A percentile compares a stretch with the other conserved stretches of the same genome.
phyloP scores from a whole-genome alignment of 108 stramenopile genomes.

The Cylindrotheca closterium region DNA sequence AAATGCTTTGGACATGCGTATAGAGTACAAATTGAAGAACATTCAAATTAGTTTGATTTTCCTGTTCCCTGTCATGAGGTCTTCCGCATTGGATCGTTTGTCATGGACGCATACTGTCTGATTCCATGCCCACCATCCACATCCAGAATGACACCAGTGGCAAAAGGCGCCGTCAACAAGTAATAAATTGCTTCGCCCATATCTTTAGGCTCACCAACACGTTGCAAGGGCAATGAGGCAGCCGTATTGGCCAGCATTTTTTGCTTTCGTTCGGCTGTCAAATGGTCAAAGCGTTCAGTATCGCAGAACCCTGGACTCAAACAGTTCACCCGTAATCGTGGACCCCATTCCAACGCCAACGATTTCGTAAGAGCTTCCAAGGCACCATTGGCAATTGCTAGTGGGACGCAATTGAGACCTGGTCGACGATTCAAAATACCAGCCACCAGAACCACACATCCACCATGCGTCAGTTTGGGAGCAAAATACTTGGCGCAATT shows the following conservation, averaged over 20 bases:
- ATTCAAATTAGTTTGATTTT: too few relatives aligned
- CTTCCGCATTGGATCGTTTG: neutral
- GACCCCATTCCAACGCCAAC: slow-evolving; percentile 67
- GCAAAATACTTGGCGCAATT: slow-evolving; percentile 61
- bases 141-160: slow-evolving; percentile 60
- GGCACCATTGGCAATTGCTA: slow-evolving; percentile 65
- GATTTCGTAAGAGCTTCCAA: slow-evolving; percentile 64
- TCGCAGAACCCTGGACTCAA: slow-evolving; percentile 71
- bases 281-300: slow-evolving; percentile 71
- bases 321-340: slow-evolving; percentile 58
- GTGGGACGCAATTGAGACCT: slow-evolving; percentile 59
- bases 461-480: slow-evolving; percentile 35
- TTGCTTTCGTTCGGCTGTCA: slow-evolving; percentile 38
- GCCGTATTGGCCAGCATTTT: slow-evolving; percentile 63
- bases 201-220: slow-evolving; percentile 49
- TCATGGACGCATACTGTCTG: slow-evolving; percentile 37
- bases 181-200: slow-evolving; percentile 73
- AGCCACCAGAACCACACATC: slow-evolving; percentile 49
- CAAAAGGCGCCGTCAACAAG: slow-evolving; percentile 47
- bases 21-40: too few relatives aligned
- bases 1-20: too few relatives aligned
- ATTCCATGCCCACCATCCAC: slow-evolving; percentile 64
- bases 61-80: too few relatives aligned
- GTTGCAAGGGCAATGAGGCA: slow-evolving; percentile 47
- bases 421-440: slow-evolving; percentile 66